Percentiles rank a stretch among this genome's conserved stretches.
These are phyloP conservation scores for Trichophyton schoenleinii DNA, from an alignment of 2,329 filamentous ascomycete species.

Conservation along the genomic window DNA sequence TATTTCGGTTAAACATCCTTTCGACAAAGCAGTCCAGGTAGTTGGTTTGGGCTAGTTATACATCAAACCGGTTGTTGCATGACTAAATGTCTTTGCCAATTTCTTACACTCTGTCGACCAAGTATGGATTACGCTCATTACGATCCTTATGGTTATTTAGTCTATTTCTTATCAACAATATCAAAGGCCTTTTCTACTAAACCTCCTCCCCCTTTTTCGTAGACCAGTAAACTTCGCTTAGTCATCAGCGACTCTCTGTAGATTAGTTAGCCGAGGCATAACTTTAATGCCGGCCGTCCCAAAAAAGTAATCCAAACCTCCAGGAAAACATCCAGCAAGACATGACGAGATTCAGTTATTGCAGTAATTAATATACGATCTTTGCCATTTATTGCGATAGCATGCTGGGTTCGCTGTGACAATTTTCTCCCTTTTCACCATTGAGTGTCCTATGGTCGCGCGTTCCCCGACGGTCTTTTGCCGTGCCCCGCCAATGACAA, in stretches of 20 bases:
- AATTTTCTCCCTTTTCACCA: background rate
- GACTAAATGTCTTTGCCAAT: too few species aligned
- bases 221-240: background rate
- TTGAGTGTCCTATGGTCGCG: background rate
- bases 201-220: too few species aligned
- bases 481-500: slow-evolving; percentile 13
- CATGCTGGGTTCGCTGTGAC: background rate
- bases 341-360: background rate
- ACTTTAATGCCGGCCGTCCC: background rate
- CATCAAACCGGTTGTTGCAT: too few species aligned
- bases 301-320: background rate
- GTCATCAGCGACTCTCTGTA: background rate
- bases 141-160: too few species aligned
- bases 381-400: background rate
- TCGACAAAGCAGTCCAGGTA: too few species aligned
- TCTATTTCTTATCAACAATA: too few species aligned
- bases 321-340: background rate
- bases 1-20: too few species aligned
- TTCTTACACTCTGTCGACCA: too few species aligned
- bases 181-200: too few species aligned
- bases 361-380: background rate
- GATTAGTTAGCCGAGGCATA: background rate
- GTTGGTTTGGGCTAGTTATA: too few species aligned
- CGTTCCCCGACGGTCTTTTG: background rate
- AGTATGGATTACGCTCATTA: too few species aligned